These are phyloP conservation scores for Mycena albidolilacea DNA, from an alignment of 768 basidiomycete species.

Conservation along the genomic window DNA sequence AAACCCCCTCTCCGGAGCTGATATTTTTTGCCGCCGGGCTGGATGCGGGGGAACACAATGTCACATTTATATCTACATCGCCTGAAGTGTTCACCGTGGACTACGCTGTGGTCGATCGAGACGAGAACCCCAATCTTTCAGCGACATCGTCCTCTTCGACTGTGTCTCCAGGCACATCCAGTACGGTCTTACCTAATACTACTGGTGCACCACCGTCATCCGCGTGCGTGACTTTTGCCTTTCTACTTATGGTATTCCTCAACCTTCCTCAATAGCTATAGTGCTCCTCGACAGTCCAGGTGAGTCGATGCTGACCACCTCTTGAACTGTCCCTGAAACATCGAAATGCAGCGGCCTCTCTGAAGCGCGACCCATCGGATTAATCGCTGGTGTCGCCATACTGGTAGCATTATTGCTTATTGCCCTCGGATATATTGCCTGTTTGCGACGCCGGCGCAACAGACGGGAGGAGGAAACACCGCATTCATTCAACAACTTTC, in stretches of 20 bases:
- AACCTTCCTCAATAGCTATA: neutral
- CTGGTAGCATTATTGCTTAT: neutral
- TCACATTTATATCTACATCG: slow-evolving; percentile 42
- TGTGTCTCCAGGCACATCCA: neutral
- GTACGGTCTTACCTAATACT: too few species aligned
- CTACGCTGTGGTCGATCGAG: slow-evolving; percentile 45
- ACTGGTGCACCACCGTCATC: neutral
- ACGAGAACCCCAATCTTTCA: neutral
- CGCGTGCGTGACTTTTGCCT: neutral
- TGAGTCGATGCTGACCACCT: neutral
- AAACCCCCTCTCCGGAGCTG: slow-evolving; percentile 40
- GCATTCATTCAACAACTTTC: neutral
- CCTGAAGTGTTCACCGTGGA: slow-evolving; percentile 46
- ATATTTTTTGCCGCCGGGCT: slow-evolving; percentile 50
- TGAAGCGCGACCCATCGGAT: neutral
- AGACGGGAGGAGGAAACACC: neutral
- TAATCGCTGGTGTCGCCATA: neutral
- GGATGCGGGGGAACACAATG: slow-evolving; percentile 47
- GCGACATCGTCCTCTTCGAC: neutral
- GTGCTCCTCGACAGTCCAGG: neutral
- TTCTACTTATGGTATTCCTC: neutral
- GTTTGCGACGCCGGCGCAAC: neutral
- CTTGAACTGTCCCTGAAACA: neutral
- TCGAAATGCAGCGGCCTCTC: neutral
- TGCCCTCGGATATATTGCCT: slow-evolving; percentile 3